phyloP scores from a whole-genome alignment of 768 basidiomycete genomes.

The Leccinum barrowsii region DNA sequence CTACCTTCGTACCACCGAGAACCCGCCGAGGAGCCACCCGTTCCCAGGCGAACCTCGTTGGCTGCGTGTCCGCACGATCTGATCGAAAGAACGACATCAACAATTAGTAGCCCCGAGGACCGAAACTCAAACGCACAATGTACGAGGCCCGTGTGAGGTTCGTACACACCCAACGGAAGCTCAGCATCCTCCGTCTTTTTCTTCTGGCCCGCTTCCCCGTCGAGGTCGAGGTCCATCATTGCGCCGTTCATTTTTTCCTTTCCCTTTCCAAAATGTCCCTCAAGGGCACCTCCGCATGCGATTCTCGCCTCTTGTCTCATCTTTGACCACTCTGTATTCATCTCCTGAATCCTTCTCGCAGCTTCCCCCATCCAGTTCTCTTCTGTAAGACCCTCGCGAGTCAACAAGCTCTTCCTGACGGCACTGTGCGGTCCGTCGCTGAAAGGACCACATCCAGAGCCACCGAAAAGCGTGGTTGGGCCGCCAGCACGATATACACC shows the following conservation, averaged over 20 bases:
- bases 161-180: slow-evolving; percentile 70
- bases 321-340: slow-evolving; percentile 61
- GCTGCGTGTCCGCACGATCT: slow-evolving; percentile 81
- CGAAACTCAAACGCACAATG: slow-evolving; percentile 52
- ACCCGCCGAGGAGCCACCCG: slow-evolving; percentile 48
- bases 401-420: slow-evolving; percentile 74
- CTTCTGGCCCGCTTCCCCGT: slow-evolving; percentile 26
- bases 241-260: slow-evolving; percentile 31
- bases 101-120: slow-evolving; percentile 1
- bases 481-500: slow-evolving; percentile 89
- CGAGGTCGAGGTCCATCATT: slow-evolving; percentile 29
- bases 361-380: slow-evolving; percentile 93
- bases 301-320: slow-evolving; percentile 54
- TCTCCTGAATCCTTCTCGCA: slow-evolving; percentile 60
- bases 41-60: slow-evolving; percentile 62
- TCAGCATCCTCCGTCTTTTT: slow-evolving; percentile 28
- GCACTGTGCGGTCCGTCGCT: slow-evolving; percentile 84
- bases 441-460: slow-evolving; percentile 80
- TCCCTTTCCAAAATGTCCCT: slow-evolving; percentile 33
- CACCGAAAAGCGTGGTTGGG: slow-evolving; percentile 89
- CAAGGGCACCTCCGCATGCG: slow-evolving; percentile 46
- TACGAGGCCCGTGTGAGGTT: slow-evolving; percentile 74
- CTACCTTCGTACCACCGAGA: slow-evolving; percentile 70
- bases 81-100: slow-evolving; percentile 1
- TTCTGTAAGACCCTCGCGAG: slow-evolving; percentile 75